phyloP scores from a whole-genome alignment of 2,329 filamentous ascomycete genomes.

The Penicillium fuscoglaucum region DNA sequence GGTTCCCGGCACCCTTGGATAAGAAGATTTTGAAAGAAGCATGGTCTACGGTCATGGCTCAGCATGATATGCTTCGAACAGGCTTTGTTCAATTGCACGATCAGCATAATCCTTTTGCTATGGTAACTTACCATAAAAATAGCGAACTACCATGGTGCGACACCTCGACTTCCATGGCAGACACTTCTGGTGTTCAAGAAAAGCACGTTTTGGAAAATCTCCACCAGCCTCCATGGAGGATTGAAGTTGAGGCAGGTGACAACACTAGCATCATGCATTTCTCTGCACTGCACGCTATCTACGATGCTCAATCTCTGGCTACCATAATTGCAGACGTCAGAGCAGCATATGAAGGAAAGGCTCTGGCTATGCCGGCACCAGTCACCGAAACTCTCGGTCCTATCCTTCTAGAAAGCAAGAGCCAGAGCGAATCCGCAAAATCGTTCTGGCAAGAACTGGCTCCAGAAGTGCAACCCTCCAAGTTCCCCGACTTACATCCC shows the following conservation, averaged over 20 bases:
- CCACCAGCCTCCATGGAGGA: constrained; percentile 62
- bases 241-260: constrained; percentile 49
- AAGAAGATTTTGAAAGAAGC: constrained; percentile 52
- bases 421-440: constrained; percentile 34
- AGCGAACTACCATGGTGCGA: constrained; percentile 45
- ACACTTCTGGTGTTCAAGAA: constrained; percentile 13
- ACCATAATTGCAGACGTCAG: constrained; percentile 63
- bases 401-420: constrained; percentile 45
- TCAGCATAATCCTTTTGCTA: constrained; percentile 65
- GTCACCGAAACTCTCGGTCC: constrained; percentile 48
- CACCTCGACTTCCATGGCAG: not conserved
- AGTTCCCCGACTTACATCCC: constrained; percentile 76
- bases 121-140: constrained; percentile 62
- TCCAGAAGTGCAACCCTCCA: constrained; percentile 58
- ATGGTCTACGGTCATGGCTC: constrained; percentile 57
- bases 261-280: constrained; percentile 44
- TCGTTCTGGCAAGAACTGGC: constrained; percentile 65
- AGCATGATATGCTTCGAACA: constrained; percentile 72
- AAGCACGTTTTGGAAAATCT: constrained; percentile 46
- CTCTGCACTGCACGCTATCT: constrained; percentile 76
- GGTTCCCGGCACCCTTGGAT: constrained; percentile 46
- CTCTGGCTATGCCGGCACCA: constrained; percentile 26
- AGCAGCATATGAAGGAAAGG: constrained; percentile 36
- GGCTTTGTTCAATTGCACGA: constrained; percentile 68
- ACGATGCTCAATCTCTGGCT: constrained; percentile 75